phyloP scores from a whole-genome alignment of 2,329 filamentous ascomycete species.

The Claviceps sp. region DNA sequence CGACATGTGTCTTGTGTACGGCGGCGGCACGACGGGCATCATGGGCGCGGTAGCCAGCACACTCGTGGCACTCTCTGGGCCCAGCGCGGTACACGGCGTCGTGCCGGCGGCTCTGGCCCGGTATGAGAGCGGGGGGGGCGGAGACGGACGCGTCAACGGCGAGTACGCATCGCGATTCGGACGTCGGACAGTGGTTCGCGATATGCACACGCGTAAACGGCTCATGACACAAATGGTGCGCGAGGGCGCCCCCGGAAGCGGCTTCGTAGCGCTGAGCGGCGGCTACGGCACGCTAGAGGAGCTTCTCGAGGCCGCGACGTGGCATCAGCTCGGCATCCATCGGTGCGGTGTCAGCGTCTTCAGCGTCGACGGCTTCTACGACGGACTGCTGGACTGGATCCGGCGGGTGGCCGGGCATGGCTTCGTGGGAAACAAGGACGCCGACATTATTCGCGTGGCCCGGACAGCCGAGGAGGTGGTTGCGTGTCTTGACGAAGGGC shows the following conservation, averaged over 20 bases:
- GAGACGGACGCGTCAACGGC: slow-evolving; percentile 14
- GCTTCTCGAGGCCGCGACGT: slow-evolving; percentile 75
- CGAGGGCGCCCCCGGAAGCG: slow-evolving; percentile 65
- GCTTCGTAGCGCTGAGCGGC: slow-evolving; percentile 79
- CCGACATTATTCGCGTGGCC: neutral
- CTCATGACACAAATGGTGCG: slow-evolving; percentile 82
- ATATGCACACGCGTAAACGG: slow-evolving; percentile 91
- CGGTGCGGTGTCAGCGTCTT: slow-evolving; percentile 60
- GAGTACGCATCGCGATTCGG: slow-evolving; percentile 52
- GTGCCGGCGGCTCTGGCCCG: slow-evolving; percentile 73
- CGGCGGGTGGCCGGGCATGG: slow-evolving; percentile 56
- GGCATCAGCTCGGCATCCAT: slow-evolving; percentile 94
- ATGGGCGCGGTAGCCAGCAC: slow-evolving; percentile 89
- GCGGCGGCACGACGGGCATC: slow-evolving; percentile 79
- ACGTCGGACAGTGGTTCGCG: slow-evolving; percentile 69
- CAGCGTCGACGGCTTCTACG: slow-evolving; percentile 84
- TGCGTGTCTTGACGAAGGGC: neutral
- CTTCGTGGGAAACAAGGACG: slow-evolving; percentile 42
- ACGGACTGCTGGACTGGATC: slow-evolving; percentile 72
- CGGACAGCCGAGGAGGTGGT: neutral
- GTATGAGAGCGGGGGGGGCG: slow-evolving; percentile 55
- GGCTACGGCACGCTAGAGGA: slow-evolving; percentile 93
- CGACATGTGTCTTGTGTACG: slow-evolving; percentile 76
- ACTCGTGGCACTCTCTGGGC: slow-evolving; percentile 68
- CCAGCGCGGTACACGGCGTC: slow-evolving; percentile 73